A percentile compares a stretch with the other conserved stretches of the same genome.
Conservation (phyloP, 371 early-diverging fungal genomes). For the Rhizopus arrhizus region DNA sequence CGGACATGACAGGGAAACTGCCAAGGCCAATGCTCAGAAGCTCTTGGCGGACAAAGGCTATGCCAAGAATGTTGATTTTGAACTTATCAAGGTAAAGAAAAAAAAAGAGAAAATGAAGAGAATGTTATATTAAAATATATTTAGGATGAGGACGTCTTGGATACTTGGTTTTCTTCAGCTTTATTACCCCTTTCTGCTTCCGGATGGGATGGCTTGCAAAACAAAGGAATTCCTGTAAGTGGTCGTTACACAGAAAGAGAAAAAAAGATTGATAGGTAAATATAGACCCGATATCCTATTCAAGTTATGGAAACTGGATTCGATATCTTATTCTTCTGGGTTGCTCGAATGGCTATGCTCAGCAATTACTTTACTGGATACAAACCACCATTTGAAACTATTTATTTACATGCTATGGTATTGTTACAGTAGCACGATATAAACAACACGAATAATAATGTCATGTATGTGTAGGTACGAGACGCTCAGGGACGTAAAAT, state of each 20-base stretch:
- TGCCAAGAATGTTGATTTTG: conserved; percentile 32
- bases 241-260: neutral
- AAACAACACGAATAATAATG: neutral
- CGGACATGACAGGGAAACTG: conserved; percentile 63
- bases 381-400: conserved; percentile 82
- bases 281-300: conserved; percentile 75
- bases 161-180: conserved; percentile 99
- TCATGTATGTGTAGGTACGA: conserved; percentile 63
- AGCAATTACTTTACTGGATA: conserved; percentile 84
- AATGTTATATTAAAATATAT: neutral
- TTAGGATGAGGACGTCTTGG: conserved; percentile 98
- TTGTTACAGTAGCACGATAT: neutral
- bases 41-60: conserved; percentile 34
- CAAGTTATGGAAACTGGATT: conserved; percentile 96
- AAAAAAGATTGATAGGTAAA: neutral
- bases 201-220: conserved; percentile 58
- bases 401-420: conserved; percentile 83
- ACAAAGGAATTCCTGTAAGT: conserved; percentile 41
- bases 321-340: conserved; percentile 99
- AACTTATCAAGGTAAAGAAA: conserved; percentile 34
- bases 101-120: neutral
- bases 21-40: conserved; percentile 52
- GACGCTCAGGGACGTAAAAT: conserved; percentile 98
- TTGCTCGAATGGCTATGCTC: conserved; percentile 99
- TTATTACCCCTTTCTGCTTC: conserved; percentile 94